phyloP scores from a whole-genome alignment of 768 basidiomycete genomes.

The Russula griseocarnosa region DNA sequence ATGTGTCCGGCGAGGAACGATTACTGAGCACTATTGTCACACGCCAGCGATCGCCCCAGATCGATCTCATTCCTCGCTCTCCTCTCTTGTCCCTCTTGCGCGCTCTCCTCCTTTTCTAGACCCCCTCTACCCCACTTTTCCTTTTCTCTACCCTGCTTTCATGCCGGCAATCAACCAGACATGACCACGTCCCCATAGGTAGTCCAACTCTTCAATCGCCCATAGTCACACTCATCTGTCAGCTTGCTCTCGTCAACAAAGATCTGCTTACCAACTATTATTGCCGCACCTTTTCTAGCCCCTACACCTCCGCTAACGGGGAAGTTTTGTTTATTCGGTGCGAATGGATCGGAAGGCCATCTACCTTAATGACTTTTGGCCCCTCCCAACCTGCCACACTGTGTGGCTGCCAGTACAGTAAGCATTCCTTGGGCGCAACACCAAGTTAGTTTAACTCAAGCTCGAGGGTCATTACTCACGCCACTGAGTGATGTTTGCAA shows the following conservation, averaged over 20 bases:
- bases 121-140: no score
- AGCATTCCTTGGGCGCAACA: not conserved
- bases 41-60: constrained; percentile 20
- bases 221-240: not conserved
- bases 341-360: constrained; percentile 4
- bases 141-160: not conserved
- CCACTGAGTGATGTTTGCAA: not conserved
- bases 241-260: constrained; percentile 3
- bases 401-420: no score
- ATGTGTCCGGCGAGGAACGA: constrained; percentile 18
- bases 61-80: constrained; percentile 9
- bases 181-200: not conserved
- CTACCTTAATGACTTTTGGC: not conserved
- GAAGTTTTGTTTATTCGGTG: not conserved
- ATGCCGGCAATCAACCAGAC: no score
- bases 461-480: not conserved
- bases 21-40: constrained; percentile 27
- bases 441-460: not conserved
- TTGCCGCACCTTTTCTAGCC: not conserved
- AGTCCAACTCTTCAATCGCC: not conserved
- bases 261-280: constrained; percentile 1
- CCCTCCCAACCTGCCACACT: not conserved
- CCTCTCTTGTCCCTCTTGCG: not conserved
- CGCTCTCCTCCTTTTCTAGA: no score
- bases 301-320: not conserved